Conservation (phyloP, 2,329 filamentous ascomycete species). For the Pestalotiopsis sp. region DNA sequence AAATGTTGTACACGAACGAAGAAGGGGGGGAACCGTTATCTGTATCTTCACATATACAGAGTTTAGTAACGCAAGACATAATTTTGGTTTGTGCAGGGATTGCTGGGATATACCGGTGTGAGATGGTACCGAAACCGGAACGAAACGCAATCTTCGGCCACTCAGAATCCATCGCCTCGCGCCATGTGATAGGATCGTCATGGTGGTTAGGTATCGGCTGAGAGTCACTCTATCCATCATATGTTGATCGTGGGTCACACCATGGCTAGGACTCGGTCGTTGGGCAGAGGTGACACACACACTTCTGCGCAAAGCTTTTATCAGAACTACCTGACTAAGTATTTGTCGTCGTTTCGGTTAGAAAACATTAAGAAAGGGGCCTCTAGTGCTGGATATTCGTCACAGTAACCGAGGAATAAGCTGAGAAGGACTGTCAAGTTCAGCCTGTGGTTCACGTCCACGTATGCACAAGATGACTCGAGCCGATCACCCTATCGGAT, state of each 20-base stretch:
- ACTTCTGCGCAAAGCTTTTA: background rate
- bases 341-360: background rate
- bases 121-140: background rate
- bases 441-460: background rate
- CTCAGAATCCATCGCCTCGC: background rate
- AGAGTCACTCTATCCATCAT: background rate
- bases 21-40: background rate
- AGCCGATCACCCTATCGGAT: background rate
- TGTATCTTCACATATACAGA: background rate
- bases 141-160: background rate
- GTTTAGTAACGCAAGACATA: background rate
- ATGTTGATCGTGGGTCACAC: background rate
- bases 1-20: background rate
- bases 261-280: background rate
- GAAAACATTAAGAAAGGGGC: background rate
- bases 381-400: background rate
- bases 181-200: background rate
- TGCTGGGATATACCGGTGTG: background rate
- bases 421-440: background rate
- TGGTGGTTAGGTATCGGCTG: background rate
- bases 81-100: background rate
- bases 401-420: background rate
- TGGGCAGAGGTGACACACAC: background rate
- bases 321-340: background rate
- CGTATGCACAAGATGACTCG: background rate